Conservation (phyloP, 495 filamentous ascomycete genomes). For the Hypoxylon crocopeplum region DNA sequence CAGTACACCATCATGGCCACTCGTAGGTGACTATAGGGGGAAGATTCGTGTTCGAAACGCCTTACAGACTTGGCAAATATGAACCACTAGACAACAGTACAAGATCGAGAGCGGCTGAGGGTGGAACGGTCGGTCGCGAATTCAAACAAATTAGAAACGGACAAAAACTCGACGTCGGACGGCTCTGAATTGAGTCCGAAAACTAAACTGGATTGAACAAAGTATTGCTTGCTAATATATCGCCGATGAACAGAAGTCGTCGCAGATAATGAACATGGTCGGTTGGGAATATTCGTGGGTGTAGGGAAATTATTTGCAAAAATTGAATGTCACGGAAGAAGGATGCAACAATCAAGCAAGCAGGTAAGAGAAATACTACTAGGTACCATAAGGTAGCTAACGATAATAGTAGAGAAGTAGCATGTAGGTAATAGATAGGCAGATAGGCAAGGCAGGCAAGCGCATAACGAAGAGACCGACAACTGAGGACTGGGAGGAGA, state of each 20-base stretch:
- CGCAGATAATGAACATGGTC: conserved; percentile 20
- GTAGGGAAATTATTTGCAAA: conserved; percentile 30
- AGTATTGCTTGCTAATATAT: conserved; percentile 30
- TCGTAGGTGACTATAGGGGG: conserved; percentile 42
- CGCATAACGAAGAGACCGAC: not conserved
- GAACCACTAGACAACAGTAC: conserved; percentile 27
- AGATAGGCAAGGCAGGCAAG: conserved; percentile 23
- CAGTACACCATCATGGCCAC: conserved; percentile 62
- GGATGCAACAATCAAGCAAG: conserved; percentile 19
- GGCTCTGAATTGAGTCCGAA: not conserved
- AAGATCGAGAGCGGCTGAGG: conserved; percentile 2
- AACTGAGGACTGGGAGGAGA: conserved; percentile 13
- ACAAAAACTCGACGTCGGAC: conserved; percentile 3
- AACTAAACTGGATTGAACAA: conserved; percentile 10
- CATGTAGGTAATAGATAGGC: too few species aligned
- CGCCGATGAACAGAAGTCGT: conserved; percentile 17
- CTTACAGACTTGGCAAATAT: conserved; percentile 21
- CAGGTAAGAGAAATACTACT: conserved; percentile 15
- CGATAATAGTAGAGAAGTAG: conserved; percentile 19
- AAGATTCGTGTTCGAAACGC: conserved; percentile 18
- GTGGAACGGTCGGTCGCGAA: conserved; percentile 35
- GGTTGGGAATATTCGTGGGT: conserved; percentile 29
- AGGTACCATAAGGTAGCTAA: too few species aligned
- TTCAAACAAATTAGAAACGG: conserved; percentile 22
- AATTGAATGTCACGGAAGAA: conserved; percentile 33